These are phyloP conservation scores for Houttuynia cordata DNA, from an alignment of 164 flowering plant genomes.

Conservation along the genomic window DNA sequence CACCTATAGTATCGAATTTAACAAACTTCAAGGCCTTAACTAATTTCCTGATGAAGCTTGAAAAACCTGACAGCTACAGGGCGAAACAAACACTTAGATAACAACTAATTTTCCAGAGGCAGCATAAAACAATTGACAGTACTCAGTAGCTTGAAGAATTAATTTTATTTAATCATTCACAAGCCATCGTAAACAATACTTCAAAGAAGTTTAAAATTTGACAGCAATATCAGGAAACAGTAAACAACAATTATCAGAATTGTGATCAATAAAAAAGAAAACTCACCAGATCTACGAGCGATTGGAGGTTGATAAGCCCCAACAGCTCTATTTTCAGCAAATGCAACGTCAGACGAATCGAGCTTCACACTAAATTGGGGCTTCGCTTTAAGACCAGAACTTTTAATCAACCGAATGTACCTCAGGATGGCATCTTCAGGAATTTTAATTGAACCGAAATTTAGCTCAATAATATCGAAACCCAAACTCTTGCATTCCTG, in stretches of 20 bases:
- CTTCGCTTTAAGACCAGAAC: slow-evolving; percentile 65
- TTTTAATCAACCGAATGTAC: slow-evolving; percentile 70
- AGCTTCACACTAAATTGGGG: slow-evolving; percentile 70
- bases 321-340: slow-evolving; percentile 52
- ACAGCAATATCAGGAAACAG: not conserved
- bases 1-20: too few species aligned
- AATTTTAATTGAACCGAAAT: slow-evolving; percentile 57
- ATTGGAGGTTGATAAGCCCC: slow-evolving; percentile 60
- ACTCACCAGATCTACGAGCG: slow-evolving; percentile 53
- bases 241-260: not conserved
- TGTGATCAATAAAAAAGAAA: not conserved
- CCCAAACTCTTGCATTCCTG: slow-evolving; percentile 89
- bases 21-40: too few species aligned
- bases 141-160: too few species aligned
- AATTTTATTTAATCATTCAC: too few species aligned
- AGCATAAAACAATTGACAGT: too few species aligned
- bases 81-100: too few species aligned
- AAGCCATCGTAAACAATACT: too few species aligned
- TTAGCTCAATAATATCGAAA: slow-evolving; percentile 79
- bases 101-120: too few species aligned
- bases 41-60: too few species aligned
- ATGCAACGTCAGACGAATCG: slow-evolving; percentile 67
- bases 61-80: too few species aligned
- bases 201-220: not conserved
- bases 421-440: slow-evolving; percentile 84